Percentiles rank a stretch among this genome's conserved stretches.
Conservation (phyloP, 371 early-diverging fungal genomes). For the Apophysomyces elegans region DNA sequence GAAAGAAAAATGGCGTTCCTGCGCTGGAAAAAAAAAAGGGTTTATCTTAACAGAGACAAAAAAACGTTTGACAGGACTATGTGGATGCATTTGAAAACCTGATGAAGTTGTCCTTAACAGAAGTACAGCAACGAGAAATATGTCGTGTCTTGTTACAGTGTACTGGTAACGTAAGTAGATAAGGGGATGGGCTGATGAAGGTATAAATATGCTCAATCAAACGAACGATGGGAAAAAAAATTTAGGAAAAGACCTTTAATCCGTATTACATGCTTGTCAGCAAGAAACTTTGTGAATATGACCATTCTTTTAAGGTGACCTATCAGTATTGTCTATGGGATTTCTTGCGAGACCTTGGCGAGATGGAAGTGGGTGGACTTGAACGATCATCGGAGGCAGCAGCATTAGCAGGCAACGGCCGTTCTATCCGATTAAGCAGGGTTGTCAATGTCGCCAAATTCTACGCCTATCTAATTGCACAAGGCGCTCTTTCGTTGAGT, state of each 20-base stretch:
- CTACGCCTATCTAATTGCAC: conserved; percentile 69
- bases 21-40: no score
- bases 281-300: conserved; percentile 72
- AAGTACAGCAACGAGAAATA: conserved; percentile 94
- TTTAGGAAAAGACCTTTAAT: conserved; percentile 86
- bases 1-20: no score
- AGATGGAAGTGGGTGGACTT: conserved; percentile 77
- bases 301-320: conserved; percentile 87
- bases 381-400: conserved; percentile 45
- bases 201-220: background rate
- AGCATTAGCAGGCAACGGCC: conserved; percentile 19
- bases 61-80: conserved; percentile 70
- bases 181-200: no score
- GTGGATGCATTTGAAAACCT: conserved; percentile 91
- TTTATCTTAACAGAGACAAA: no score
- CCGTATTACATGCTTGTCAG: conserved; percentile 94
- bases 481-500: conserved; percentile 64
- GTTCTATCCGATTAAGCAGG: conserved; percentile 60
- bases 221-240: background rate
- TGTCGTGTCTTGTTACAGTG: conserved; percentile 91
- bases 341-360: conserved; percentile 79
- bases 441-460: conserved; percentile 78
- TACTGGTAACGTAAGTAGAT: conserved; percentile 72
- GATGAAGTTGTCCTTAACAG: conserved; percentile 80
- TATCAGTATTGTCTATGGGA: conserved; percentile 97